Percentiles rank a stretch among this genome's conserved stretches.
phyloP scores from a whole-genome alignment of 805 yeast species.

The Cyberlindnera veronae region DNA sequence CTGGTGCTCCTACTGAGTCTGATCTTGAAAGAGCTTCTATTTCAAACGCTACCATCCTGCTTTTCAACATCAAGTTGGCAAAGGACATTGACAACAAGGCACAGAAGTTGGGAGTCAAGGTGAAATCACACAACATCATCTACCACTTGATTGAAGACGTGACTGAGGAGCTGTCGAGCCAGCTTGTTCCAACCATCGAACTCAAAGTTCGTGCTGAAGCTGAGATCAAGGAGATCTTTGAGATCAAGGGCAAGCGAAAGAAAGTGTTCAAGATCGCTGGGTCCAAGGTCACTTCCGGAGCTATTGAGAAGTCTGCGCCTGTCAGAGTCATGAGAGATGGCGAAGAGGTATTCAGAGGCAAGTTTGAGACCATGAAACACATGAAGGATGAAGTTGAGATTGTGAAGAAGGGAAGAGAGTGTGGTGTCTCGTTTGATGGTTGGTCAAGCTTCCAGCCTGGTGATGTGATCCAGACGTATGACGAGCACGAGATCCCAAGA shows the following conservation, averaged over 20 bases:
- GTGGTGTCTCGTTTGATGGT: constrained; percentile 72
- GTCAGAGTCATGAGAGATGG: constrained; percentile 55
- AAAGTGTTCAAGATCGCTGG: constrained; percentile 74
- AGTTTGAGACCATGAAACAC: constrained; percentile 70
- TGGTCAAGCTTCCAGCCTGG: constrained; percentile 73
- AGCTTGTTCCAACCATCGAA: constrained; percentile 64
- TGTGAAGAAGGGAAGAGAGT: constrained; percentile 82
- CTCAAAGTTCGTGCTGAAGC: constrained; percentile 64
- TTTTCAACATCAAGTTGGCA: constrained; percentile 73
- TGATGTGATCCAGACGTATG: constrained; percentile 71
- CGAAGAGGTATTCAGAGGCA: constrained; percentile 52
- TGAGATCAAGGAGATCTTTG: constrained; percentile 67
- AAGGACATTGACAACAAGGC: constrained; percentile 58
- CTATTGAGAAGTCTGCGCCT: constrained; percentile 52
- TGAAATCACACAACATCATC: constrained; percentile 72
- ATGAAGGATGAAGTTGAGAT: constrained; percentile 75
- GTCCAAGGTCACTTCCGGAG: constrained; percentile 72
- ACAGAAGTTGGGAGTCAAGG: constrained; percentile 47
- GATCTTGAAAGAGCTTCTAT: constrained; percentile 67
- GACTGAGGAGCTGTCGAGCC: constrained; percentile 53
- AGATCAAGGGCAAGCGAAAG: constrained; percentile 56
- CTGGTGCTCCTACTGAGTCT: constrained; percentile 69
- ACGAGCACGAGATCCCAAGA: constrained; percentile 57
- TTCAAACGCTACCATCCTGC: constrained; percentile 68
- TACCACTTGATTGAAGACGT: constrained; percentile 87